Percentiles rank a stretch among this genome's conserved stretches.
Evolutionary conservation across 257 asterid species (phyloP).

Genomic region (Handroanthus guayacan): DNA sequence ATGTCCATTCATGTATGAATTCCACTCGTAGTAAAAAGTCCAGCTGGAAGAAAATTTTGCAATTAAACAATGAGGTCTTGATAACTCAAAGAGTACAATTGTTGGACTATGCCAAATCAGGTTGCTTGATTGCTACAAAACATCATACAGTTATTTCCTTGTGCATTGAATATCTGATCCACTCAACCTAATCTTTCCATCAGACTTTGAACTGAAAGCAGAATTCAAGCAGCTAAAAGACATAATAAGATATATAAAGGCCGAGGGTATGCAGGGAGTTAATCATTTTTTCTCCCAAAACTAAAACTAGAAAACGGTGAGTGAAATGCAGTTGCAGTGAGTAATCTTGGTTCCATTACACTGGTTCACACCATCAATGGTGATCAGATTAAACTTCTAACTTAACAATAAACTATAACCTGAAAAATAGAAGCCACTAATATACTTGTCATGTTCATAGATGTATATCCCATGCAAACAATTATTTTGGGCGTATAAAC

Average conservation of each 20-base stretch:
- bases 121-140: background rate
- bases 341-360: background rate
- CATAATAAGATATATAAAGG: background rate
- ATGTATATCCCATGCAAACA: constrained; percentile 4
- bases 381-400: constrained; percentile 8
- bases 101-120: background rate
- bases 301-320: background rate
- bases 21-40: background rate
- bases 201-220: background rate
- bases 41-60: background rate
- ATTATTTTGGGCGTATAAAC: background rate
- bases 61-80: background rate
- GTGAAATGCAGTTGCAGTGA: background rate
- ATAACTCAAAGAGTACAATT: background rate
- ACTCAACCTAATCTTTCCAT: background rate
- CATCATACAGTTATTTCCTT: background rate
- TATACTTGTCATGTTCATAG: background rate
- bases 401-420: background rate
- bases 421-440: background rate
- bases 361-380: background rate
- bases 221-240: background rate
- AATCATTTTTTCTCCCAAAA: background rate
- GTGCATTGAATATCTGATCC: background rate
- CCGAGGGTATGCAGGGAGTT: background rate
- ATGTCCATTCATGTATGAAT: background rate